phyloP scores from a whole-genome alignment of 2,329 filamentous ascomycete genomes.

The Fusarium sp. region DNA sequence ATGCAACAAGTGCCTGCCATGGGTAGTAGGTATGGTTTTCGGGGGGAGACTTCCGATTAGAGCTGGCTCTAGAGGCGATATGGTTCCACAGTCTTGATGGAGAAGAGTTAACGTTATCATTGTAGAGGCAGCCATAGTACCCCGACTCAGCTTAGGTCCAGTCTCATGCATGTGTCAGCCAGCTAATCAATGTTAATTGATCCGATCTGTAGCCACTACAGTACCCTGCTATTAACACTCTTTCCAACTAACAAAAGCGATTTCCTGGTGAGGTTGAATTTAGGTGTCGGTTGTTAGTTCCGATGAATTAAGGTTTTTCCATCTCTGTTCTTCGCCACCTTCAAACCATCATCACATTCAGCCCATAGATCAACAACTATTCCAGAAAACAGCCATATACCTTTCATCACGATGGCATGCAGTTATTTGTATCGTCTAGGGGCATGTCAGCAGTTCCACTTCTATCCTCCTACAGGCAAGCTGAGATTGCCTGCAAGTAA shows the following conservation, averaged over 20 bases:
- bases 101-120: not conserved
- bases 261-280: not conserved
- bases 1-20: not conserved
- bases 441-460: conserved; percentile 11
- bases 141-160: not conserved
- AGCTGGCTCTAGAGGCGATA: not conserved
- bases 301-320: not conserved
- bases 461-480: not conserved
- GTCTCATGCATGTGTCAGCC: not conserved
- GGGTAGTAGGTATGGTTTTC: not conserved
- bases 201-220: not conserved
- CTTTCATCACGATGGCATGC: not conserved
- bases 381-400: not conserved
- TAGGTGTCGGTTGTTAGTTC: not conserved
- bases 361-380: not conserved
- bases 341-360: not conserved
- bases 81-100: not conserved
- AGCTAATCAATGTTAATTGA: not conserved
- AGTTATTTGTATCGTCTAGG: not conserved
- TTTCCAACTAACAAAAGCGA: not conserved
- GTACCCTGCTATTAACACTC: too few species aligned
- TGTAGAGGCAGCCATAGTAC: not conserved
- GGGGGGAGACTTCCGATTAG: not conserved
- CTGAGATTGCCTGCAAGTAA: not conserved
- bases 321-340: not conserved